Evolutionary conservation across 495 filamentous ascomycete genomes (phyloP), one percentile per base, ranked within the genome.

Genomic region (Neurospora cerealis): DNA sequence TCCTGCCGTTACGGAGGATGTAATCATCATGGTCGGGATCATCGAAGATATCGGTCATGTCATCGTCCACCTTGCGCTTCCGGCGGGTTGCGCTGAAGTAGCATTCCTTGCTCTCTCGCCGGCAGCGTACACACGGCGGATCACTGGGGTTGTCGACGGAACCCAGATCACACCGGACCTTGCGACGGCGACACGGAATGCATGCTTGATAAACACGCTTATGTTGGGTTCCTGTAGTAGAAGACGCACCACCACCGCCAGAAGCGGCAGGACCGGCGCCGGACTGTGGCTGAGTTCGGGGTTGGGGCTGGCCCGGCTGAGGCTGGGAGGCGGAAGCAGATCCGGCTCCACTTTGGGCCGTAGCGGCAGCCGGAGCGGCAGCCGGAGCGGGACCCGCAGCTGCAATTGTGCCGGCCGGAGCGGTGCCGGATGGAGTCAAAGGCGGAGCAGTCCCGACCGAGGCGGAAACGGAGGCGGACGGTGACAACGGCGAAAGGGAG

Each of bases 1-100:
- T 88, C 42, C 88, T 84, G 38, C 84, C 85, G 79, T 89, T 89
- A 62, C 86, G 83, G 41, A 86, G 73, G 40, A 85, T 86, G 78
- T 88, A 89, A n/a, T 89, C 87, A 69, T 84, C 88, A 71, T 77
- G 82, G 73, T 89, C 85, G 41, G 78, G 81, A n/a, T 86, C 84
- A 42, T 89, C 87, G 73, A 73, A 84, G 37, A 69, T 73, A 75
- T 78, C 84, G 73, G 87, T 81, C 46, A 80, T 81, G n/a, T 83
- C 84, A 36, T 87, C 90, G 73, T 94, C 91, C 70, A 87, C 85
- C 84, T 96, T 96, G 77, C 93, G 88, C 89, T 98, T 98, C 76
- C 96, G 88, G 66, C 95, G 87, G 46, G 95, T 98, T n/a, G 93
- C 93, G 75, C 94, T 97, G 86, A 99, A 98, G 86, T 90, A 95